Evolutionary conservation across 2,329 filamentous ascomycete species (phyloP).

Genomic region (Cytospora chrysosperma): DNA sequence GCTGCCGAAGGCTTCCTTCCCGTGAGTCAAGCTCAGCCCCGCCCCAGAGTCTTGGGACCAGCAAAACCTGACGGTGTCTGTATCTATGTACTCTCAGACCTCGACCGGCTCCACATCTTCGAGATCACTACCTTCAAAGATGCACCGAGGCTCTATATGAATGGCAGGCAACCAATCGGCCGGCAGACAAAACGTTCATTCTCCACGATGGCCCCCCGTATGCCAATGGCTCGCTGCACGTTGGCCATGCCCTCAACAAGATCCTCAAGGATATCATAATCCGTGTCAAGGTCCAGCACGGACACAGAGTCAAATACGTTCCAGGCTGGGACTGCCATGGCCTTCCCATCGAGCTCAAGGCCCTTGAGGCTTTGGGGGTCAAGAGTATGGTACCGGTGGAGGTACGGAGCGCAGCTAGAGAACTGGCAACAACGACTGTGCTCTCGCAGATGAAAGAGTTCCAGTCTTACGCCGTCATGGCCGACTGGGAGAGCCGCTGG

Average conservation of each 20-base stretch:
- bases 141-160: conserved; percentile 86
- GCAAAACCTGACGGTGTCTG: conserved; percentile 26
- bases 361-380: conserved; percentile 58
- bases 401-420: conserved; percentile 63
- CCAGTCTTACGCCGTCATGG: conserved; percentile 73
- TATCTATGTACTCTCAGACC: conserved; percentile 39
- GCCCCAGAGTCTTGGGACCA: not conserved
- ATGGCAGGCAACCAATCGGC: conserved; percentile 69
- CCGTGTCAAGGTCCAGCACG: conserved; percentile 75
- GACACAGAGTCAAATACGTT: conserved; percentile 72
- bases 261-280: conserved; percentile 93
- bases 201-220: conserved; percentile 97
- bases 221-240: conserved; percentile 87
- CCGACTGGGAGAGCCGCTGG: conserved; percentile 75
- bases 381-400: conserved; percentile 52
- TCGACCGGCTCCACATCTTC: conserved; percentile 50
- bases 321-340: conserved; percentile 99
- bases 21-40: conserved; percentile 45
- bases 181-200: conserved; percentile 63
- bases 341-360: conserved; percentile 94
- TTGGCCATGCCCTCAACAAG: conserved; percentile 96
- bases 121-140: conserved; percentile 64
- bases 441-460: conserved; percentile 73
- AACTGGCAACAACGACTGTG: conserved; percentile 67
- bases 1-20: conserved; percentile 73